Conservation (phyloP, 192 early-diverging fungal species). For the Coemansia sp. region DNA sequence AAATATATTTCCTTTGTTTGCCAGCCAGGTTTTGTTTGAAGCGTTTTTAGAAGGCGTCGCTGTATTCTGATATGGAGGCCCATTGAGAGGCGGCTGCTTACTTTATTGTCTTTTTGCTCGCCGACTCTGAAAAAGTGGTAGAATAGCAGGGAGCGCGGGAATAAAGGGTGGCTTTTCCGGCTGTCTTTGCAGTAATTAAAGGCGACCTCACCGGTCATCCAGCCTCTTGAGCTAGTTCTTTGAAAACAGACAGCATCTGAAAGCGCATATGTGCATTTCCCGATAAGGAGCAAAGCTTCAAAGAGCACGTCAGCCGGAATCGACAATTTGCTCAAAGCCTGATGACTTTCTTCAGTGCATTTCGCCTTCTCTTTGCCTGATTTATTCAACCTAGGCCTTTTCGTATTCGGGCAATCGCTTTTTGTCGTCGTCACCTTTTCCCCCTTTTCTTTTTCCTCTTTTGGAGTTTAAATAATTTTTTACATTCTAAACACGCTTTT, state of each 20-base stretch:
- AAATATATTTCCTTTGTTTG: too few relatives aligned
- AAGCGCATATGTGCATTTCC: neutral
- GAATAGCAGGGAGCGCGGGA: neutral
- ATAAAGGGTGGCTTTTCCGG: neutral
- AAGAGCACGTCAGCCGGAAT: neutral
- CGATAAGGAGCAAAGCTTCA: neutral
- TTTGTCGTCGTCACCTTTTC: neutral
- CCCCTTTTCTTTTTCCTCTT: neutral
- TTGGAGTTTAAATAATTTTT: too few relatives aligned
- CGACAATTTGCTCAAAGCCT: neutral
- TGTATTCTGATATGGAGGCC: too few relatives aligned
- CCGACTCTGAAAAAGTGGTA: neutral
- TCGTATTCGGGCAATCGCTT: neutral
- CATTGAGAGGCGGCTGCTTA: too few relatives aligned
- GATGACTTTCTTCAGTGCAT: neutral
- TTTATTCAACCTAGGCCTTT: neutral
- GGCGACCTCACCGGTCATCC: neutral
- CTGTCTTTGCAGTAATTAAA: neutral
- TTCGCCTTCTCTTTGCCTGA: neutral
- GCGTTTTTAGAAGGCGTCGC: too few relatives aligned
- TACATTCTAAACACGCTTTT: neutral
- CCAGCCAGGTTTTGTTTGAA: too few relatives aligned
- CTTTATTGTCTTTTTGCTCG: too few relatives aligned
- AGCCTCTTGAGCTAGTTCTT: neutral
- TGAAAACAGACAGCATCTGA: too few relatives aligned